Conservation (phyloP, 306 rosid genomes). For the Alnus glutinosa region DNA sequence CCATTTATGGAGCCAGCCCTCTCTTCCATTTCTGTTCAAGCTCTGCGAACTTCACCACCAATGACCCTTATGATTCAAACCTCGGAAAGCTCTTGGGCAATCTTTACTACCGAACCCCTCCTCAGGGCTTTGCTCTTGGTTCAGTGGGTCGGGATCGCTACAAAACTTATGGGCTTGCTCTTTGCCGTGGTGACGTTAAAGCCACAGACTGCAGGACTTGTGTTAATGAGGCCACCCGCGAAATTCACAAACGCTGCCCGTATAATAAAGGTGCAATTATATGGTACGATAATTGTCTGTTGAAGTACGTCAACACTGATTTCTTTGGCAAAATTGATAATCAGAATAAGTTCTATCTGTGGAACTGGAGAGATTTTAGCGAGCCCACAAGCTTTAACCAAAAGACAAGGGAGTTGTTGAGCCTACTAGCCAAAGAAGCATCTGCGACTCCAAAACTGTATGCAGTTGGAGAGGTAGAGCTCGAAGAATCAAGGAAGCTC, state of each 20-base stretch:
- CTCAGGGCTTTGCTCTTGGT: not conserved
- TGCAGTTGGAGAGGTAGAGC: not conserved
- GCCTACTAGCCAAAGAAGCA: not conserved
- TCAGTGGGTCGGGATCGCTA: not conserved
- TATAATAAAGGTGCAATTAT: not conserved
- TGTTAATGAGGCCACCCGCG: not conserved
- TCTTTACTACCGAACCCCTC: slow-evolving; percentile 1
- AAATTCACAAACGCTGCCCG: not conserved
- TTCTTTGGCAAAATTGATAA: no score
- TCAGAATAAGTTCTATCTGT: no score
- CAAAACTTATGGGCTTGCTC: not conserved
- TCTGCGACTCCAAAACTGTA: not conserved
- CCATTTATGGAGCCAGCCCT: not conserved
- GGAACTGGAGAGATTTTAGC: no score
- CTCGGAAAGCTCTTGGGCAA: not conserved
- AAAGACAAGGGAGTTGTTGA: not conserved
- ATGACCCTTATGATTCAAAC: slow-evolving; percentile 4
- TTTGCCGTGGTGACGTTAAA: not conserved
- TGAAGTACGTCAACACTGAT: no score
- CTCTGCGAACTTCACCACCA: slow-evolving; percentile 11
- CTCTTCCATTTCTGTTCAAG: not conserved
- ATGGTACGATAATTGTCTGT: no score
- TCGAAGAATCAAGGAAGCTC: not conserved
- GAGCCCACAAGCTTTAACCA: no score
- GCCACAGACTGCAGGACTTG: not conserved